phyloP scores from a whole-genome alignment of 805 yeast genomes.

The Wickerhamiella sorbophila region DNA sequence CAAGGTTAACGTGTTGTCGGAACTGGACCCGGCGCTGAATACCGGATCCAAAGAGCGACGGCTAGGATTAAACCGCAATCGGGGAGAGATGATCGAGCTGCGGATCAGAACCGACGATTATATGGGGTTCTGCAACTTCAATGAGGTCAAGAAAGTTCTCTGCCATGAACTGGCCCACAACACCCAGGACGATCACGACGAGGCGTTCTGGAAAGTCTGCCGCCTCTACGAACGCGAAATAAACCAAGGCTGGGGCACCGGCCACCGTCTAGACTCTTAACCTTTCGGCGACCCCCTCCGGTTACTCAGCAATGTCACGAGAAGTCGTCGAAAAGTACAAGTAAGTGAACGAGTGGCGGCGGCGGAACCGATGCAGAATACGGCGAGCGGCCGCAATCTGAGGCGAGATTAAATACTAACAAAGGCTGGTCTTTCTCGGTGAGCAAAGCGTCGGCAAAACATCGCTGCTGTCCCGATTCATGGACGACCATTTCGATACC shows the following conservation, averaged over 20 bases:
- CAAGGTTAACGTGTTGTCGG: constrained; percentile 25
- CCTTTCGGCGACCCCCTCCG: constrained; percentile 13
- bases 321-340: constrained; percentile 27
- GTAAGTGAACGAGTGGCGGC: constrained; percentile 18
- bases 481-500: constrained; percentile 95
- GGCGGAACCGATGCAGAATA: neutral
- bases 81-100: constrained; percentile 25
- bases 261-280: constrained; percentile 1
- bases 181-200: constrained; percentile 24
- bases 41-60: constrained; percentile 20
- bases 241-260: constrained; percentile 19
- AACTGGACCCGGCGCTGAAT: constrained; percentile 28
- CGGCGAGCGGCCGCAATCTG: neutral
- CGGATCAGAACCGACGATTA: constrained; percentile 28
- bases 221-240: constrained; percentile 25
- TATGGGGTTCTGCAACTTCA: constrained; percentile 26
- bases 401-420: constrained; percentile 14
- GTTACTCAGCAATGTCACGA: constrained; percentile 6
- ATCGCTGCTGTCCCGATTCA: constrained; percentile 87
- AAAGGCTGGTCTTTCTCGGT: constrained; percentile 90
- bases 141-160: constrained; percentile 23
- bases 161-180: constrained; percentile 30
- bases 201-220: constrained; percentile 25
- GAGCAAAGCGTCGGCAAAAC: constrained; percentile 97
- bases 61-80: constrained; percentile 25